These are phyloP conservation scores for Tilletiopsis washingtonensis DNA, from an alignment of 1,284 basidiomycete species.

Conservation along the genomic window DNA sequence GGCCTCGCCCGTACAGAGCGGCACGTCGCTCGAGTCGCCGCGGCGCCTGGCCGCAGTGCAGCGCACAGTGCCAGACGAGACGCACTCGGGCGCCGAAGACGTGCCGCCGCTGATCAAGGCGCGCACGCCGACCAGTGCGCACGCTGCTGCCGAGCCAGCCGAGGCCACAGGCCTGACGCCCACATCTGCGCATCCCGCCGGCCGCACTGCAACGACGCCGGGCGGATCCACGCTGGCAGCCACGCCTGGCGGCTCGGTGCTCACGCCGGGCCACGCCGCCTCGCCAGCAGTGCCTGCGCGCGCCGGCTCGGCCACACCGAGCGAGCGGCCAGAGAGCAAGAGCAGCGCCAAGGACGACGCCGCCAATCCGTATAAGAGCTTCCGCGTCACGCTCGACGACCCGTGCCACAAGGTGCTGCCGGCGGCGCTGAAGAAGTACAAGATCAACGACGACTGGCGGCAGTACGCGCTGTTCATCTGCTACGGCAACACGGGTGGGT, in stretches of 20 bases:
- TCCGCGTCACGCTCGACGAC: slow-evolving; percentile 69
- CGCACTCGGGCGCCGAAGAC: too few species aligned
- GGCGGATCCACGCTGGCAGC: too few species aligned
- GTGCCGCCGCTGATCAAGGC: not conserved
- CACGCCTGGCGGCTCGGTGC: not conserved
- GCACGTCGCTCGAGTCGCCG: too few species aligned
- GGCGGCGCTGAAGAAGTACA: slow-evolving; percentile 95
- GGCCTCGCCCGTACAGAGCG: too few species aligned
- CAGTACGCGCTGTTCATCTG: slow-evolving; percentile 99
- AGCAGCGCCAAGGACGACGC: not conserved
- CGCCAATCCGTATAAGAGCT: slow-evolving; percentile 49
- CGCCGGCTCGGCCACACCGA: not conserved
- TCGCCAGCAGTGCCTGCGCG: too few species aligned
- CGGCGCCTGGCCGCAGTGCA: too few species aligned
- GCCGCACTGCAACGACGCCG: not conserved
- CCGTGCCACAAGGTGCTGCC: slow-evolving; percentile 97
- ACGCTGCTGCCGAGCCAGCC: not conserved
- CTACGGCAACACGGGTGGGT: slow-evolving; percentile 61
- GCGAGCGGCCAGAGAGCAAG: not conserved
- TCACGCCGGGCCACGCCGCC: not conserved
- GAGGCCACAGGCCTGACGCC: not conserved
- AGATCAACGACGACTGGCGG: slow-evolving; percentile 97
- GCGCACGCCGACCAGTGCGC: not conserved
- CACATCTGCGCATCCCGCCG: slow-evolving; percentile 1
- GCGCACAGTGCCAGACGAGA: too few species aligned